Percentiles rank a stretch among this genome's conserved stretches.
phyloP scores from a whole-genome alignment of 1,139 yeast genomes.

The Pichia sp. region DNA sequence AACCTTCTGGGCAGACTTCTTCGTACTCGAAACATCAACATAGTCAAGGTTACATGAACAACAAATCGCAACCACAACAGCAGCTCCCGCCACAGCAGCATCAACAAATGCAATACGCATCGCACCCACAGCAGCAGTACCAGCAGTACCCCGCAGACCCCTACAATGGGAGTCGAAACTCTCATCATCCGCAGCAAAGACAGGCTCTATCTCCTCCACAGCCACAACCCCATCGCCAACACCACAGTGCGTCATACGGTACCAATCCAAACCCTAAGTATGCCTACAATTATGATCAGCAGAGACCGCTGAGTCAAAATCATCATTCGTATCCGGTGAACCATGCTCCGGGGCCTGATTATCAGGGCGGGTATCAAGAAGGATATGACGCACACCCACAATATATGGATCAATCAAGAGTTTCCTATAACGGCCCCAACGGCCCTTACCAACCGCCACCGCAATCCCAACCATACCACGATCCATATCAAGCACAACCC shows the following conservation, averaged over 20 bases:
- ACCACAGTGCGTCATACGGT: background rate
- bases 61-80: constrained; percentile 1
- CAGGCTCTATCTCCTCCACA: constrained; percentile 3
- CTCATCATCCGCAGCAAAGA: constrained; percentile 1
- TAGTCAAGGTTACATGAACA: background rate
- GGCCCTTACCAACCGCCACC: constrained; percentile 9
- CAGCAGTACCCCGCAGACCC: background rate
- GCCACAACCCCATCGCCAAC: background rate
- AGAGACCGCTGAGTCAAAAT: background rate
- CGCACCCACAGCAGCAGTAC: constrained; percentile 1
- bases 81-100: constrained; percentile 1
- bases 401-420: constrained; percentile 3
- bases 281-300: background rate
- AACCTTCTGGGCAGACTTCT: background rate
- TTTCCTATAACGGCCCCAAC: background rate
- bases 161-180: constrained; percentile 2
- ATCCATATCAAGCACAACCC: constrained; percentile 3
- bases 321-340: constrained; percentile 2
- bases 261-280: background rate
- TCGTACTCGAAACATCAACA: constrained; percentile 2
- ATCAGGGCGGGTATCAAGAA: background rate
- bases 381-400: constrained; percentile 1
- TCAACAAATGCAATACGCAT: background rate
- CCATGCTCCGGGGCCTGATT: background rate
- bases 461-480: constrained; percentile 9